These are phyloP conservation scores for Aspergillus sp. DNA, from an alignment of 2,329 filamentous ascomycete species.

Conservation along the genomic window DNA sequence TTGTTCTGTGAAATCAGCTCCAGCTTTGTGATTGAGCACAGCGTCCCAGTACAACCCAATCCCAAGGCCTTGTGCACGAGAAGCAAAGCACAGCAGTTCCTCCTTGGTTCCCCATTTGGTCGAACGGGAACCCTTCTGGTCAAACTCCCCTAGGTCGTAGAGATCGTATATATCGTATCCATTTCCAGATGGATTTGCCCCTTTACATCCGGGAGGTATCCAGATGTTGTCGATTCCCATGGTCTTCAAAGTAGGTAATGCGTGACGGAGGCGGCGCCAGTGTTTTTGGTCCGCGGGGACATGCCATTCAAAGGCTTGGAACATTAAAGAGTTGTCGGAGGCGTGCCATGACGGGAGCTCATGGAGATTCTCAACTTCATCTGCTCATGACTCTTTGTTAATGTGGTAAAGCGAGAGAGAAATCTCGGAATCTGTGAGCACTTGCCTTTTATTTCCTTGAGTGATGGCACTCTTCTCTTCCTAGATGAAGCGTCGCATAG, in stretches of 20 bases:
- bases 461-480: constrained; percentile 21
- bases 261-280: constrained; percentile 61
- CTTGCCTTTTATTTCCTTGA: constrained; percentile 33
- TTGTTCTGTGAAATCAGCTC: constrained; percentile 67
- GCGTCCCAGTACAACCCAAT: constrained; percentile 70
- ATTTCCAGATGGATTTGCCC: constrained; percentile 63
- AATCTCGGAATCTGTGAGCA: too few relatives aligned
- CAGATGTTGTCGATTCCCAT: constrained; percentile 68
- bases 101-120: constrained; percentile 73
- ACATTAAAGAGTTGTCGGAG: constrained; percentile 55
- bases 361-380: constrained; percentile 30
- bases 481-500: constrained; percentile 16
- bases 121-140: constrained; percentile 65
- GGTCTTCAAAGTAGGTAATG: constrained; percentile 59
- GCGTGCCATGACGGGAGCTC: constrained; percentile 37
- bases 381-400: constrained; percentile 16
- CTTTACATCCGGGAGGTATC: constrained; percentile 75
- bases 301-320: constrained; percentile 77
- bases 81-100: constrained; percentile 60
- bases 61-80: constrained; percentile 56
- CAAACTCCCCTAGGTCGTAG: constrained; percentile 73
- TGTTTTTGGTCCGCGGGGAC: constrained; percentile 64
- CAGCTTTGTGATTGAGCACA: constrained; percentile 74
- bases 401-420: neutral
- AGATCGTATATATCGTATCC: constrained; percentile 74